Base-by-base conservation (phyloP, 148 eudicot genomes). In the Persicaria maculosa region DNA sequence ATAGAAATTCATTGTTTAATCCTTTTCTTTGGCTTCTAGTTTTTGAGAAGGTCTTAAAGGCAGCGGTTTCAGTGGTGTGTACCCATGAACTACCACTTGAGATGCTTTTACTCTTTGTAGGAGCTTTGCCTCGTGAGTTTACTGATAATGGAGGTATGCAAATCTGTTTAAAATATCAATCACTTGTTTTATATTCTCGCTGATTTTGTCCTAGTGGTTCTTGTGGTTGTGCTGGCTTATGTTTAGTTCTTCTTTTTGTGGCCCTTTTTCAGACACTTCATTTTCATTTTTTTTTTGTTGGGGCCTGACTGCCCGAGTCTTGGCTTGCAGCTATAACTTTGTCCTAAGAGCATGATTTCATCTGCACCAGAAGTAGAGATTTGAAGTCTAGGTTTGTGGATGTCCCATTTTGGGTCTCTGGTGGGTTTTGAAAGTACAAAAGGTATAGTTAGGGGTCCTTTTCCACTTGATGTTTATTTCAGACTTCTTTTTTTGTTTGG, bases 41-140 rank as follows among this genome's bases (percentile, higher is more conserved):
- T 74, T 92, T 92, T 74, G 87, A 89, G 81, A 93, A 85, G 75
- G 77, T 86, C 53, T 19, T 95, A 71, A 84, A 84, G 77, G 97
- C 94, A 74, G 92, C 91, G 72, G 79, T 81, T 52, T 81, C 90
- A 25, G 84, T 85, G 45, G 82, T 88, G 75, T 74, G 78, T 68
- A 74, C 88, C 16, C 79, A 50, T 69, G 96, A 90, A 79, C 78
- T 95, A 64, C 81, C 97, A 75, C 82, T 92, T 79, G 97, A 90
- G 84, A 80, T 80, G 68, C 80, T 95, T 65, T 83, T 89, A 69
- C 88, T 82, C 81, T 90, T 95, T 84, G 78, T 95, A 79, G 87
- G 92, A 75, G 86, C 92, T 70, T 75, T 95, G 72, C 99, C 97
- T 53, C 86, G 88, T 71, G 99, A 92, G 80, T 86, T 81, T 79